Percentiles rank a stretch among this genome's conserved stretches.
phyloP scores from a whole-genome alignment of 2,329 filamentous ascomycete species.

The Colletotrichum chlorophyti region DNA sequence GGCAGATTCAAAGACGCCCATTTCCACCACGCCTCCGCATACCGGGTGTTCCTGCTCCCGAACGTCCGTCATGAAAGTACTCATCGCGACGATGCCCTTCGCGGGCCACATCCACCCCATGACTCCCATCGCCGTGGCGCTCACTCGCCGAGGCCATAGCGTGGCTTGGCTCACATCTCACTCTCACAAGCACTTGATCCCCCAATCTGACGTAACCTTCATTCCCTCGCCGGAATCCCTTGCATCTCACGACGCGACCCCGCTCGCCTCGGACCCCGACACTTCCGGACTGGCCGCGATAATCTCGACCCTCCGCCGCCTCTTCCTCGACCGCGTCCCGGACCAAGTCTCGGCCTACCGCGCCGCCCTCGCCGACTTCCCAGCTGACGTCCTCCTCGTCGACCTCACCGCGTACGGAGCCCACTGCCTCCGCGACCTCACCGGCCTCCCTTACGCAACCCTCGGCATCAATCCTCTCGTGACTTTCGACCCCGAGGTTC shows the following conservation, averaged over 20 bases:
- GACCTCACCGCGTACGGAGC: conserved; percentile 4
- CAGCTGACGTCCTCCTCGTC: neutral
- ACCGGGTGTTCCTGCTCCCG: no score
- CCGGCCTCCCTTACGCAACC: conserved; percentile 3
- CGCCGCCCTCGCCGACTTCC: neutral
- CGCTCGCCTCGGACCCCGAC: neutral
- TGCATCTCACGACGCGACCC: neutral
- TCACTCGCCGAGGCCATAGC: conserved; percentile 5
- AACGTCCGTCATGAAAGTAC: conserved; percentile 25
- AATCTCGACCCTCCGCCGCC: neutral
- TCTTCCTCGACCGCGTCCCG: conserved; percentile 5
- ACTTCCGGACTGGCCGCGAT: conserved; percentile 5
- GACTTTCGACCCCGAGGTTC: conserved; percentile 10
- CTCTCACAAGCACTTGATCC: conserved; percentile 8
- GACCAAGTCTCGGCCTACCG: conserved; percentile 12
- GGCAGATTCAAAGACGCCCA: no score
- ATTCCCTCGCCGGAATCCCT: conserved; percentile 1
- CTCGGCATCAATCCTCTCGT: conserved; percentile 20
- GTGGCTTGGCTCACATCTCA: conserved; percentile 14
- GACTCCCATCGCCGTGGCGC: conserved; percentile 9
- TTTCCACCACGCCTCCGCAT: no score
- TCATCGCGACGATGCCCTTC: conserved; percentile 17
- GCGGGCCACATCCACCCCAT: conserved; percentile 11
- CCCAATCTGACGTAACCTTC: neutral
- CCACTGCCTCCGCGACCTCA: conserved; percentile 6